Evolutionary conservation across 2,329 filamentous ascomycete species (phyloP).

Genomic region (Penicillium sp.): DNA sequence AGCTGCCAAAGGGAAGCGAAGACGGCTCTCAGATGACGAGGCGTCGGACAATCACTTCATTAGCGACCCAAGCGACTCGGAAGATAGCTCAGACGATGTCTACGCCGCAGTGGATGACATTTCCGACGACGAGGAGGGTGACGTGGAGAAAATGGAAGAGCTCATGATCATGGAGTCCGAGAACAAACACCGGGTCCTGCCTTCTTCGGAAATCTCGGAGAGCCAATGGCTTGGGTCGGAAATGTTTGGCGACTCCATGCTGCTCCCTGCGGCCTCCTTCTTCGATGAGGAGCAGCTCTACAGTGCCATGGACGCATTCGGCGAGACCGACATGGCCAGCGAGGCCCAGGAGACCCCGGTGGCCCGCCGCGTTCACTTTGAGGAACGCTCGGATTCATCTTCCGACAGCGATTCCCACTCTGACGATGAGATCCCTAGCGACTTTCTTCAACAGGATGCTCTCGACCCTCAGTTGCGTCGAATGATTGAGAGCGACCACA

Average conservation of each 20-base stretch:
- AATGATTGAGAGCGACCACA: slow-evolving; percentile 63
- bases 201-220: slow-evolving; percentile 20
- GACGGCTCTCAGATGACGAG: slow-evolving; percentile 31
- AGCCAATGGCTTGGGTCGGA: slow-evolving; percentile 51
- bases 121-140: slow-evolving; percentile 72
- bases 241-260: slow-evolving; percentile 38
- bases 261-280: slow-evolving; percentile 37
- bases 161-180: slow-evolving; percentile 57
- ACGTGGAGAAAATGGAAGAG: slow-evolving; percentile 73
- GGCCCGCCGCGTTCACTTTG: slow-evolving; percentile 67
- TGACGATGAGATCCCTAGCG: slow-evolving; percentile 65
- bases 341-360: slow-evolving; percentile 39
- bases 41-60: slow-evolving; percentile 26
- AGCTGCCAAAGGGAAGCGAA: slow-evolving; percentile 27
- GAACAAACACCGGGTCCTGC: slow-evolving; percentile 27
- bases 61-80: slow-evolving; percentile 29
- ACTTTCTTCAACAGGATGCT: slow-evolving; percentile 69
- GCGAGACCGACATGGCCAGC: slow-evolving; percentile 32
- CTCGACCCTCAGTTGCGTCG: slow-evolving; percentile 67
- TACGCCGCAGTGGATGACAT: slow-evolving; percentile 75
- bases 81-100: slow-evolving; percentile 56
- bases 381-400: slow-evolving; percentile 54
- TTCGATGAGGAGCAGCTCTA: slow-evolving; percentile 41
- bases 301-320: slow-evolving; percentile 34
- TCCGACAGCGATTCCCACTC: slow-evolving; percentile 51